Evolutionary conservation across 495 filamentous ascomycete species (phyloP).

Genomic region (Podospora australis): DNA sequence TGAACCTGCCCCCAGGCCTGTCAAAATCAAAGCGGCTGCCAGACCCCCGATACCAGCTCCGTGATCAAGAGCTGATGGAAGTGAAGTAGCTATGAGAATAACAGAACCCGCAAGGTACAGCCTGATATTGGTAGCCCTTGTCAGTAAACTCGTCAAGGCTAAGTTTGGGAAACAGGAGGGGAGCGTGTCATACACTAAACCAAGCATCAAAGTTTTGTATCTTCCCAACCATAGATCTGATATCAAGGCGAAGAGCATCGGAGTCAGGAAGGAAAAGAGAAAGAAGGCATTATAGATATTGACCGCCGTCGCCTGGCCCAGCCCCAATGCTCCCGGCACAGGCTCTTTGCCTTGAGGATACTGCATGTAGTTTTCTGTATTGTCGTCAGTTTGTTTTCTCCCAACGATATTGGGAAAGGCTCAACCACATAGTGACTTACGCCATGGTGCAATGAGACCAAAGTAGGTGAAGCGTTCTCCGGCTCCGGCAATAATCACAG

Average conservation of each 20-base stretch:
- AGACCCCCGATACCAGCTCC: conserved; percentile 39
- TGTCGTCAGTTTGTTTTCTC: neutral
- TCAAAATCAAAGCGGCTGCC: conserved; percentile 34
- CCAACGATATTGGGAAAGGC: neutral
- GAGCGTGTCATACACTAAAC: conserved; percentile 17
- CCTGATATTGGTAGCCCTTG: no score
- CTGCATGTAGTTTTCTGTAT: conserved; percentile 24
- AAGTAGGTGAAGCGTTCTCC: conserved; percentile 21
- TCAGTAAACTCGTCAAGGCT: no score
- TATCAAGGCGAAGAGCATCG: conserved; percentile 24
- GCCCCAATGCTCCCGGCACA: conserved; percentile 32
- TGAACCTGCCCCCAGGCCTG: conserved; percentile 45
- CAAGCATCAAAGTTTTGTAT: conserved; percentile 21
- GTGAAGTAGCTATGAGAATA: conserved; percentile 43
- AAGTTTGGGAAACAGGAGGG: neutral
- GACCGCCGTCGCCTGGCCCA: conserved; percentile 39
- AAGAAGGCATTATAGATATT: conserved; percentile 47
- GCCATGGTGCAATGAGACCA: conserved; percentile 18
- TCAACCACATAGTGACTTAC: neutral
- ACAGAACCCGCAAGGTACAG: conserved; percentile 45
- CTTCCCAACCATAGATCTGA: conserved; percentile 28
- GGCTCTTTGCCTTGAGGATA: conserved; percentile 9
- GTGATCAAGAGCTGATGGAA: conserved; percentile 42
- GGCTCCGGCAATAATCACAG: conserved; percentile 14
- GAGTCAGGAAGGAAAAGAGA: conserved; percentile 36